Evolutionary conservation across 768 basidiomycete genomes (phyloP), one percentile per base, ranked within the genome.

Genomic region (Kwoniella sp.): DNA sequence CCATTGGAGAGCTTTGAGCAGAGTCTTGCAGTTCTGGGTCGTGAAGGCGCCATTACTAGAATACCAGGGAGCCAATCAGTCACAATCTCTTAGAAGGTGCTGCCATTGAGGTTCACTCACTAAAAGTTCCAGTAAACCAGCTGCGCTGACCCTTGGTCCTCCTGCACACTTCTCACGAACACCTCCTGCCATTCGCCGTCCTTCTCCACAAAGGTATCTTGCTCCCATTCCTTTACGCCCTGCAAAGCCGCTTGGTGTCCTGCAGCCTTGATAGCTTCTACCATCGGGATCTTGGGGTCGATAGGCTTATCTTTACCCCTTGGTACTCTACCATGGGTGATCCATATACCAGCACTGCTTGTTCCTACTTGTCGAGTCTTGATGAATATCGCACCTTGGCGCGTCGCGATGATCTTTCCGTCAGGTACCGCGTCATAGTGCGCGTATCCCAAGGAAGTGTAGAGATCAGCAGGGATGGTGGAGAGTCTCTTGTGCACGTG

Each of bases 121-220:
- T 78, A 78, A 67, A 76, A 78, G 40, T 74, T 65, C 64, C 72
- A 78, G 55, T 76, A 73, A 19, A 78, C 69, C 49, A 69, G 55
- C 48, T 69, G 70, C 2, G 59, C 67, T 10, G 63, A 33, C 27
- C 60, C 67, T 1, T 51, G 66, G 5, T 68, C 55, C 26, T 46
- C 40, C 37, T 61, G 50, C 2, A 70, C 54, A 30, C 40, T 61
- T 44, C 62, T 69, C 9, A 75, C 65, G 44, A 51, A 73, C 1
- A 75, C 69, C 46, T 76, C 66, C 53, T 78, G 74, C 70, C 73
- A 73, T 33, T 63, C 69, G 24, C 69, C 71, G 26, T 22, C 29
- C 30, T 44, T 64, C 19, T 77, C 63, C 29, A 55, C 59, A 30
- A 64, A 68, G 1, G 55, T 53, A 13, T 60, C 64, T 54, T 63